Conservation (phyloP, 148 eudicot genomes). For the Pharnaceum exiguum region DNA sequence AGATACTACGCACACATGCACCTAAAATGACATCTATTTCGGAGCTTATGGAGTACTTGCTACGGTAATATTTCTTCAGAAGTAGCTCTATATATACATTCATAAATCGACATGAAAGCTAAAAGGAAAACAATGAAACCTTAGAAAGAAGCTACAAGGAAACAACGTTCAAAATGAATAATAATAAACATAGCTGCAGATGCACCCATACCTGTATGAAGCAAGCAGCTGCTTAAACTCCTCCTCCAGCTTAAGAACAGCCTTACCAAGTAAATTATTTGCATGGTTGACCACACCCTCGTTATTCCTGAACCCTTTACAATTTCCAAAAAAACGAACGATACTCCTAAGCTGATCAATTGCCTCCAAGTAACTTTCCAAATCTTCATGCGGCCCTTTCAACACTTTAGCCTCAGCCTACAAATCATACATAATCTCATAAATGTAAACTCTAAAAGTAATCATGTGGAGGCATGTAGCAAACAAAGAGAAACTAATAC, state of each 20-base stretch:
- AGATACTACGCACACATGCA: too few relatives aligned
- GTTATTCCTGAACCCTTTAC: conserved; percentile 89
- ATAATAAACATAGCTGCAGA: background rate
- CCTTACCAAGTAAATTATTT: conserved; percentile 72
- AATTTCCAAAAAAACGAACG: conserved; percentile 66
- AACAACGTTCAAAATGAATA: too few relatives aligned
- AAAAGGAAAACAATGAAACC: too few relatives aligned
- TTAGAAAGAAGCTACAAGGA: too few relatives aligned
- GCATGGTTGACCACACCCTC: conserved; percentile 83
- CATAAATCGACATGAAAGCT: too few relatives aligned
- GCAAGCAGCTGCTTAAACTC: conserved; percentile 79
- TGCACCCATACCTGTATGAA: conserved; percentile 62
- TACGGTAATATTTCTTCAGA: too few relatives aligned
- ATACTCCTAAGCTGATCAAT: conserved; percentile 85
- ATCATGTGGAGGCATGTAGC: too few relatives aligned
- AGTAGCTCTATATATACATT: too few relatives aligned
- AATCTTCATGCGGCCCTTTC: conserved; percentile 95
- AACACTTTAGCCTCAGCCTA: conserved; percentile 95
- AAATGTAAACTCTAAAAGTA: too few relatives aligned
- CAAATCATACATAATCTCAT: conserved; percentile 16
- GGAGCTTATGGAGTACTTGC: too few relatives aligned
- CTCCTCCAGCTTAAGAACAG: conserved; percentile 94
- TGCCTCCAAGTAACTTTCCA: conserved; percentile 93
- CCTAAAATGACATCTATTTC: too few relatives aligned
- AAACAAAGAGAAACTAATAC: too few relatives aligned